phyloP scores from a whole-genome alignment of 2,329 filamentous ascomycete species.

The Aspergillus pseudonomiae region DNA sequence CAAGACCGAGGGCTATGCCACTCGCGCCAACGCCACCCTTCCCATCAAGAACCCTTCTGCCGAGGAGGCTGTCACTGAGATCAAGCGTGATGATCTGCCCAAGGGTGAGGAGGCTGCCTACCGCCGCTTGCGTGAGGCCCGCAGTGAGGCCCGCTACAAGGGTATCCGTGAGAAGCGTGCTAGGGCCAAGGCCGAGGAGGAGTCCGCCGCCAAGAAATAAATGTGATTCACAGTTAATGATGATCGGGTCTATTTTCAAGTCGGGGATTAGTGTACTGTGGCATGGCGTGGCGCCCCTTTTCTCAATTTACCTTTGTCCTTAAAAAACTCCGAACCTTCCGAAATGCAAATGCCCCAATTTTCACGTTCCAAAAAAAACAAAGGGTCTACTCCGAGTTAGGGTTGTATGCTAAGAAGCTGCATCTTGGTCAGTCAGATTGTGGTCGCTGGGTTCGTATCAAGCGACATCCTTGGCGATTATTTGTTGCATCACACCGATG shows the following conservation, averaged over 20 bases:
- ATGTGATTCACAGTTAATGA: constrained; percentile 45
- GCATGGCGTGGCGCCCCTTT: constrained; percentile 41
- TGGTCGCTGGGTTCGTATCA: background rate
- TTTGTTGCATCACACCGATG: background rate
- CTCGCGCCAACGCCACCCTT: constrained; percentile 61
- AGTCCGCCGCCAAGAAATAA: constrained; percentile 59
- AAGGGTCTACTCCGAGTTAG: constrained; percentile 4
- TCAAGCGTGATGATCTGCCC: constrained; percentile 81
- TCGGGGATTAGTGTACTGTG: constrained; percentile 40
- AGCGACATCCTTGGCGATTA: background rate
- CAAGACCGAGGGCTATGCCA: constrained; percentile 57
- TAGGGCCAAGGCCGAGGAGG: constrained; percentile 76
- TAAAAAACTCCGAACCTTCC: constrained; percentile 41
- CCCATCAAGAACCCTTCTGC: constrained; percentile 68
- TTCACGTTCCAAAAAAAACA: constrained; percentile 15
- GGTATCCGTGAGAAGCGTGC: constrained; percentile 92
- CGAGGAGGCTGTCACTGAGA: constrained; percentile 67
- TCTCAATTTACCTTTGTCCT: constrained; percentile 35
- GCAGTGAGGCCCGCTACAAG: constrained; percentile 77
- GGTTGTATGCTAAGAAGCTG: background rate
- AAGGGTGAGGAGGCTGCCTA: constrained; percentile 83
- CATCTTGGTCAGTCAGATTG: background rate
- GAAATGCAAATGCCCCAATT: constrained; percentile 42
- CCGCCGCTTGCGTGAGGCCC: constrained; percentile 79
- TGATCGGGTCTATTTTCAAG: constrained; percentile 43